phyloP scores from a whole-genome alignment of 129 eudicot genomes.

The Daucus carota region DNA sequence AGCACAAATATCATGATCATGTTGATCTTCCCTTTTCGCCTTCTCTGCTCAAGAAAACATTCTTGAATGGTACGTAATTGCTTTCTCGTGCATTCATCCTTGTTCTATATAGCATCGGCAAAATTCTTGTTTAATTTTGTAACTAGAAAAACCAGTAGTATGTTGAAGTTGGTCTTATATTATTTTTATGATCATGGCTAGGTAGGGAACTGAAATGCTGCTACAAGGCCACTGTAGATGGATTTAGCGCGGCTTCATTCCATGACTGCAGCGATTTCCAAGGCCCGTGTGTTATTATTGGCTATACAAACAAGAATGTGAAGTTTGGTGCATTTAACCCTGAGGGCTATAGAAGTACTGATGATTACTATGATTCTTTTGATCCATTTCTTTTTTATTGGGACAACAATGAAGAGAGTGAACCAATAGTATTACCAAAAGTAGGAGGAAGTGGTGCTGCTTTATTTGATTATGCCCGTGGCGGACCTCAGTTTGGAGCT shows the following conservation, averaged over 20 bases:
- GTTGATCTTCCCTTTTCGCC: slow-evolving; percentile 66
- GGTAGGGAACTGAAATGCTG: slow-evolving; percentile 88
- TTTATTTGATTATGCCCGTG: slow-evolving; percentile 18
- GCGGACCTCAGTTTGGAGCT: slow-evolving; percentile 74
- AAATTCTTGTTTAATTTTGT: neutral
- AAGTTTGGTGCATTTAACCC: slow-evolving; percentile 91
- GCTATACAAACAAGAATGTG: slow-evolving; percentile 55
- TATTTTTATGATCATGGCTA: slow-evolving; percentile 25
- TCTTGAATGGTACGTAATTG: slow-evolving; percentile 56
- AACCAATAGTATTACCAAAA: slow-evolving; percentile 6
- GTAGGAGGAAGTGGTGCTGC: slow-evolving; percentile 18
- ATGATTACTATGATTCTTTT: slow-evolving; percentile 78
- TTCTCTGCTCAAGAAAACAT: slow-evolving; percentile 67
- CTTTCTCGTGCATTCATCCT: neutral
- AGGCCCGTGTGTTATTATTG: slow-evolving; percentile 88
- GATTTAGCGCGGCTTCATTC: slow-evolving; percentile 78
- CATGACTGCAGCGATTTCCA: slow-evolving; percentile 75
- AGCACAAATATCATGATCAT: slow-evolving; percentile 46
- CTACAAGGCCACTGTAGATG: slow-evolving; percentile 81
- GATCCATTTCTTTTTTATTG: slow-evolving; percentile 59
- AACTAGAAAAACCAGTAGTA: neutral
- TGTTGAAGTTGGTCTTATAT: neutral
- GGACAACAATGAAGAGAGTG: slow-evolving; percentile 27
- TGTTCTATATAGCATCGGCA: neutral
- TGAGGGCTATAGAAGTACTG: slow-evolving; percentile 85